Evolutionary conservation across 169 alveolate genomes (phyloP), one percentile per base, ranked within the genome.

Genomic region (Theileria annulata): DNA sequence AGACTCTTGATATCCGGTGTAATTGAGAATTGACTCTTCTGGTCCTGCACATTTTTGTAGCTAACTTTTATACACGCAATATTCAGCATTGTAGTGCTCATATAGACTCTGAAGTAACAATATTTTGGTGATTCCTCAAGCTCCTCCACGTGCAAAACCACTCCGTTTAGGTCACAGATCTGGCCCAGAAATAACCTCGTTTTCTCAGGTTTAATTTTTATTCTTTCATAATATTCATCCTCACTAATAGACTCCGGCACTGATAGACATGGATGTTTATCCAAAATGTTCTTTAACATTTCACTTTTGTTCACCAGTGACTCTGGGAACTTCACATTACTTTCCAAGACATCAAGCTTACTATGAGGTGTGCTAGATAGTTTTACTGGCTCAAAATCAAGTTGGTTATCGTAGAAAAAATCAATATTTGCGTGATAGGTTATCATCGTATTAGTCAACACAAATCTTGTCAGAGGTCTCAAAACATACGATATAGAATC

Each of bases 151-250:
- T 75, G 79, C 1, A 81, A 15, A 9, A 81, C 68, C 0, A 74
- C 74, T 28, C 88, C 88, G 19, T 77, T 74, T 35, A 81, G 31
- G 31, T 58, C 71, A 56, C 88, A 81, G 25, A 68, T n/a, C 31
- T 81, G 88, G 35, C 71, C 88, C 47, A 81, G 30, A 54, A 69
- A 81, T 28, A 71, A 19, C 13, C 51, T 77, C 19, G 30, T 15
- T 0, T 56, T 31, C 17, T 31, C 76, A 17, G 30, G 9, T 31
- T 13, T 19, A 27, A 56, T 19, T 3, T 19, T 70, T 21, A 70
- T 9, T 4, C 49, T 48, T 5, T 70, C 35, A 35, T 12, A 70
- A 3, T 31, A n/a, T 19, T 28, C 49, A 5, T 21, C 42, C 42
- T 64, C 73, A 8, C 33, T 56, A 8, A 25, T 21, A 8, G 10